Conservation (phyloP, 2,329 filamentous ascomycete genomes). For the Fusarium temperatum region DNA sequence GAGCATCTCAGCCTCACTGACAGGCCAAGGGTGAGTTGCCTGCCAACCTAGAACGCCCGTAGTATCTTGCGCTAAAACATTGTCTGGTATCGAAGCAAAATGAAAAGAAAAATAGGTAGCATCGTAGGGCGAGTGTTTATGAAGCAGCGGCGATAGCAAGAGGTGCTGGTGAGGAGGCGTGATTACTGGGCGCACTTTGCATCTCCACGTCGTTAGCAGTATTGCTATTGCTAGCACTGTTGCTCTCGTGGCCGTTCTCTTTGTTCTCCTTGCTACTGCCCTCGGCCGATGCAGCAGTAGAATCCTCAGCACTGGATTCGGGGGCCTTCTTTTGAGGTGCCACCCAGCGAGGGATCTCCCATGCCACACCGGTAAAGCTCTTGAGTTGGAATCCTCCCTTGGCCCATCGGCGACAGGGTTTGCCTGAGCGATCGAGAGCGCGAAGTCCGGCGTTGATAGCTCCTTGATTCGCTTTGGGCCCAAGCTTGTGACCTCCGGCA, state of each 20-base stretch:
- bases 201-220: constrained; percentile 61
- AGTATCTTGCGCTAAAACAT: constrained; percentile 22
- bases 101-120: background rate
- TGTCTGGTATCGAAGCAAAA: constrained; percentile 11
- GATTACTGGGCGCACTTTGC: constrained; percentile 60
- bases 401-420: constrained; percentile 91
- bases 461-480: constrained; percentile 95
- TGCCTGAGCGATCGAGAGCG: constrained; percentile 89
- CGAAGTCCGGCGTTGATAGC: constrained; percentile 97
- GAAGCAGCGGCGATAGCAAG: constrained; percentile 58
- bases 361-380: constrained; percentile 88
- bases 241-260: constrained; percentile 63
- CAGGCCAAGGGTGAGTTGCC: constrained; percentile 20
- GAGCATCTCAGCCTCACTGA: constrained; percentile 1
- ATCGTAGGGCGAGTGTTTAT: constrained; percentile 22
- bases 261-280: constrained; percentile 72
- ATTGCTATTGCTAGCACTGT: constrained; percentile 58
- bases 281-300: constrained; percentile 56
- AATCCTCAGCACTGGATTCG: constrained; percentile 58
- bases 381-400: constrained; percentile 85
- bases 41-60: constrained; percentile 29
- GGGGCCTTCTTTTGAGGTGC: constrained; percentile 69
- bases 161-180: constrained; percentile 62
- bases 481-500: constrained; percentile 78
- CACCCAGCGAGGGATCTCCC: constrained; percentile 85